Base-by-base conservation (phyloP, 1,284 basidiomycete genomes). In the Tremellales sp. region DNA sequence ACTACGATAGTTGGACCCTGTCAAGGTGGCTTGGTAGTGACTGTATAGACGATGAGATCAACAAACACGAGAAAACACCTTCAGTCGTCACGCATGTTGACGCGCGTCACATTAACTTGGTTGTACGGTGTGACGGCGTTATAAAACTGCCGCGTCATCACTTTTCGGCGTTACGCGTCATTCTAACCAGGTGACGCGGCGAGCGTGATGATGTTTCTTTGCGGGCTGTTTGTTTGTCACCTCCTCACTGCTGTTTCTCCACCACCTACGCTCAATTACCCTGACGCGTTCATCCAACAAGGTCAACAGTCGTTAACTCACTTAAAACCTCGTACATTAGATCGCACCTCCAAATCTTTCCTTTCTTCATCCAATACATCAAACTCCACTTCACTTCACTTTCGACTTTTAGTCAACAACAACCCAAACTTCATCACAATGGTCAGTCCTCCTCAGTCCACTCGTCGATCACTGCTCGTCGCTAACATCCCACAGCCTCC, bases 401-500 rank as follows among this genome's bases (percentile, higher is more conserved):
- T 23, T 23, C 15, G 5, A 24, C 29, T 37, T 19, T 10, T 36
- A 19, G 44, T 40, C 46, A 43, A 19, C 47, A 33, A 35, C 17
- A 41, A 12, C 40, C 35, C 42, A 36, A 46, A 49, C 5, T 36
- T 15, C 23, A 47, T 27, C 25, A 26, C 27, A n/a, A 22, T 27
- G 37, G 33, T 41, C 33, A 35, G 15, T 44, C 29, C 26, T 35
- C 37, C 36, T 43, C 46, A 37, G 22, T 49, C 43, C 44, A 41
- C 40, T 48, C 43, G 44, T 40, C 50, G 49, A 51, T 45, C 43
- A 51, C 48, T 42, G 49, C 31, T 43, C 37, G 21, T 27, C 43
- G 47, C 46, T 46, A 42, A 26, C 45, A 36, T 45, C 29, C 27
- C 26, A 35, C 23, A 53, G 68, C 79, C 75, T 56, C 70, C 73